phyloP scores from a whole-genome alignment of 2,329 filamentous ascomycete species.

The Cladosporium sphaerospermum region DNA sequence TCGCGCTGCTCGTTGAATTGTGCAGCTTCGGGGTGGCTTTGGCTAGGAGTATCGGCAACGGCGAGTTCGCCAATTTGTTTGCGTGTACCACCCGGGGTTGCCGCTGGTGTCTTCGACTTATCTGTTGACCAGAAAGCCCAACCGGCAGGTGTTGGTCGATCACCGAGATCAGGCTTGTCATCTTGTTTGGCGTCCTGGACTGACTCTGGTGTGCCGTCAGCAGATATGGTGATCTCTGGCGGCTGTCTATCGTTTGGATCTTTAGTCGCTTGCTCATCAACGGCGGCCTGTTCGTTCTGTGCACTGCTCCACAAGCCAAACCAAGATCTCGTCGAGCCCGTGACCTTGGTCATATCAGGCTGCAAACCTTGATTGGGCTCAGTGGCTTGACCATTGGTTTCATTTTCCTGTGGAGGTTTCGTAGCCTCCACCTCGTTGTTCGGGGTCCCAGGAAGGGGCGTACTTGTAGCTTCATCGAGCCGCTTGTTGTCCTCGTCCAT shows the following conservation, averaged over 20 bases:
- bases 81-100: slow-evolving; percentile 51
- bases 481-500: slow-evolving; percentile 26
- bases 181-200: not conserved
- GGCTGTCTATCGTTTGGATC: slow-evolving; percentile 14
- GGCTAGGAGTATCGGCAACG: slow-evolving; percentile 45
- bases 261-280: slow-evolving; percentile 19
- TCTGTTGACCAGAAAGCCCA: slow-evolving; percentile 79
- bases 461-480: slow-evolving; percentile 33
- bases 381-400: not conserved
- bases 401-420: not conserved
- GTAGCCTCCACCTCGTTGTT: slow-evolving; percentile 11
- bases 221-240: slow-evolving; percentile 13
- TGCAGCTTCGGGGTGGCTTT: slow-evolving; percentile 45
- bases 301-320: slow-evolving; percentile 45
- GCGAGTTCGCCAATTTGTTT: slow-evolving; percentile 48
- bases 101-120: slow-evolving; percentile 44
- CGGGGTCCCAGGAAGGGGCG: slow-evolving; percentile 35
- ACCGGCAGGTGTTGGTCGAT: slow-evolving; percentile 48
- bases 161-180: slow-evolving; percentile 14
- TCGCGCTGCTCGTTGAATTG: slow-evolving; percentile 42
- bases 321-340: slow-evolving; percentile 34
- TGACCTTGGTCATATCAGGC: slow-evolving; percentile 21
- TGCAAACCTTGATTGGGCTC: slow-evolving; percentile 6
- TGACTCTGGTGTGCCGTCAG: slow-evolving; percentile 12
- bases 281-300: slow-evolving; percentile 35